Conservation (phyloP, 148 eudicot species). For the Cornus controversa region DNA sequence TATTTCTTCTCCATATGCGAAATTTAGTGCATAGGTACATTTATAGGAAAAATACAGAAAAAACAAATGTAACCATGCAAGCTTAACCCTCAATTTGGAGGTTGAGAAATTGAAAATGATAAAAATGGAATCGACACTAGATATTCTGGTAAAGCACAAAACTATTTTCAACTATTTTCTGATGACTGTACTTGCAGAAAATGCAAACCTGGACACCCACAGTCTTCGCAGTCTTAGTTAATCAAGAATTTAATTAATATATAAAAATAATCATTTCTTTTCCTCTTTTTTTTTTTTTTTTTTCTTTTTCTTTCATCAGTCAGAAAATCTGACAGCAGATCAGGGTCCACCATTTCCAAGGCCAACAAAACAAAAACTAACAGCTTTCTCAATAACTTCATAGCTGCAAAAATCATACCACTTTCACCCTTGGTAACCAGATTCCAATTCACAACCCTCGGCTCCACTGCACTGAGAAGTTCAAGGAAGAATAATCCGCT, state of each 20-base stretch:
- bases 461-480: constrained; percentile 88
- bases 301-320: neutral
- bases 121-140: neutral
- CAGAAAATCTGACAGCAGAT: neutral
- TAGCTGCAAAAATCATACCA: constrained; percentile 39
- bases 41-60: neutral
- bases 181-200: neutral
- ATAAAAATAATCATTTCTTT: neutral
- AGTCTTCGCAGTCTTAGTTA: neutral
- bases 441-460: constrained; percentile 96
- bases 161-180: neutral
- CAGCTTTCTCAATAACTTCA: neutral
- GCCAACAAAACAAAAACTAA: neutral
- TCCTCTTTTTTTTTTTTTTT: neutral
- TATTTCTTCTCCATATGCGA: neutral
- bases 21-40: neutral
- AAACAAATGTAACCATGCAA: neutral
- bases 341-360: neutral
- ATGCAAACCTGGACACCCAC: neutral
- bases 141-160: neutral
- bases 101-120: neutral
- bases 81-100: neutral
- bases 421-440: constrained; percentile 91
- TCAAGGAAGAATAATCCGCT: constrained; percentile 93
- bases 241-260: neutral